Evolutionary conservation across 352 stramenopile genomes (phyloP), one percentile per base, ranked within the genome.

Genomic region (Aphanomyces euteiches): DNA sequence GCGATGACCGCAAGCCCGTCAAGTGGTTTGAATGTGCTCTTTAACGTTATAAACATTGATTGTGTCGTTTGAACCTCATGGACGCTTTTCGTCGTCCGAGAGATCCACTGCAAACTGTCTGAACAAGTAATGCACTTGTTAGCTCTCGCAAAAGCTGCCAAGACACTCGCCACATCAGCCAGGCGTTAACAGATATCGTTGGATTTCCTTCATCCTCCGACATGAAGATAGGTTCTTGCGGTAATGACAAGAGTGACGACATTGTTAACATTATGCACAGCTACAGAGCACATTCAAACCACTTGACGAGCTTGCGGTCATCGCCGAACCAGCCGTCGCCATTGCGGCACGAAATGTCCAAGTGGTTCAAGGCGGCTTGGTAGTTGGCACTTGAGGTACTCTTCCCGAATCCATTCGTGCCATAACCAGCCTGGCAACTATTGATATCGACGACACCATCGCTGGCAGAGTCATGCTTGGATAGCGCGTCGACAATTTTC

Each of bases 381-480:
- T 90, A 90, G 67, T 71, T 73, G 39, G 76, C 74, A 1, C 8
- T 63, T 4, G 64, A 69, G 73, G 86, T 88, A 40, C 72, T 74
- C 39, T 75, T 57, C 6, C 73, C 60, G 37, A 84, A 90, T 19
- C 79, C 56, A 19, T 75, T 60, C 2, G 68, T 66, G 0, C 77
- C 47, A 8, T 85, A 63, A 2, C 78, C 79, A 7, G 63, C 78
- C 13, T 73, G 66, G 66, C 82, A 89, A 72, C 80, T 88, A 17
- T 81, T 67, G 65, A 79, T 85, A 63, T 89, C 82, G 10, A 89
- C 78, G n/a, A 87, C 75, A 67, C 78, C 78, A 17, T 85, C 78
- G 64, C 81, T 83, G 38, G 80, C 56, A 21, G 60, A 72, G 4
- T 85, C 77, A 65, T 85, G 79, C 38, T 76, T 77, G 34, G 81